Evolutionary conservation across 768 basidiomycete genomes (phyloP).

Genomic region (Tulasnella calospora): DNA sequence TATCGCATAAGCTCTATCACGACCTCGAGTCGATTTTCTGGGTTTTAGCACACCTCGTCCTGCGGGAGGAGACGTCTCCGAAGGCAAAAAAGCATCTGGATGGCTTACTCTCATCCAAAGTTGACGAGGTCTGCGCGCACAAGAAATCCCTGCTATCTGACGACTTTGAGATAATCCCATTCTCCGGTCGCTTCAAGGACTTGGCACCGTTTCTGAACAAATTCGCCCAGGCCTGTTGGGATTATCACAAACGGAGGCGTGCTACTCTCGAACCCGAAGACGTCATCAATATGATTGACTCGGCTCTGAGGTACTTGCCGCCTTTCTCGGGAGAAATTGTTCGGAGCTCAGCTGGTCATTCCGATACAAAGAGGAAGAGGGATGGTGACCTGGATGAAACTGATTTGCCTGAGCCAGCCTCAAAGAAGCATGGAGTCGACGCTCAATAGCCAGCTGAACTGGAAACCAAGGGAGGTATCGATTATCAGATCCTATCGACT

Average conservation of each 20-base stretch:
- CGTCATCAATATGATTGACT: background rate
- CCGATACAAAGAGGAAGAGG: too few relatives aligned
- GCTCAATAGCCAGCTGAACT: too few relatives aligned
- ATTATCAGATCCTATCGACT: too few relatives aligned
- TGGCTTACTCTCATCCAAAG: background rate
- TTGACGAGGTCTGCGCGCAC: background rate
- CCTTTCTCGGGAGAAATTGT: too few relatives aligned
- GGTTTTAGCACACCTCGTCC: background rate
- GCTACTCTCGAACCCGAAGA: background rate
- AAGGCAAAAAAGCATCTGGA: background rate
- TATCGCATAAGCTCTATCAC: background rate
- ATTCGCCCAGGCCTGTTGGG: background rate
- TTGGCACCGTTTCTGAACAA: background rate
- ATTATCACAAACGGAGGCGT: background rate
- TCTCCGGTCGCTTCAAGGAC: background rate
- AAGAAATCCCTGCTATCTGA: background rate
- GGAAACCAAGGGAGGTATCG: too few relatives aligned
- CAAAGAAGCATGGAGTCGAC: too few relatives aligned
- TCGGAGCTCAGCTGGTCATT: too few relatives aligned
- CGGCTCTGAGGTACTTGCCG: background rate
- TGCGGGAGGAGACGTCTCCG: background rate
- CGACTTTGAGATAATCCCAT: background rate
- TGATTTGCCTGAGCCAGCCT: too few relatives aligned
- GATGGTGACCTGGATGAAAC: too few relatives aligned
- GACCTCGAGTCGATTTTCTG: background rate